phyloP scores from a whole-genome alignment of 352 stramenopile species.

The Saprolegnia parasitica region DNA sequence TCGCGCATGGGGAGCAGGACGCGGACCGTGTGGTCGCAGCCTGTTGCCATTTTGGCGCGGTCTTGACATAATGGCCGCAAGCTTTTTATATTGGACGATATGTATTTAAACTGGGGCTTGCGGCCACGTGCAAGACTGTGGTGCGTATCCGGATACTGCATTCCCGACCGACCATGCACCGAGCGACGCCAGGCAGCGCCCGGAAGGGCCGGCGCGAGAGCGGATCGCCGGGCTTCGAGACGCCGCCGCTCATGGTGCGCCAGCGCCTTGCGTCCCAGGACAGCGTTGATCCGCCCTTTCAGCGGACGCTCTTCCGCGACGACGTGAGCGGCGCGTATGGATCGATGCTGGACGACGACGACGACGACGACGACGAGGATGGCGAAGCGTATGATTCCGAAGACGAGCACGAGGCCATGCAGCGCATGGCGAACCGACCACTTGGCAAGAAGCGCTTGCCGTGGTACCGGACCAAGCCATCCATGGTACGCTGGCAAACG shows the following conservation, averaged over 20 bases:
- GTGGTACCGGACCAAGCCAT: no score
- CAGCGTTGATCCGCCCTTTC: neutral
- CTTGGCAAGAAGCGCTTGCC: neutral
- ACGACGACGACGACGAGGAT: conserved; percentile 20
- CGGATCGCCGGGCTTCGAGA: neutral
- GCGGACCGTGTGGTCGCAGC: no score
- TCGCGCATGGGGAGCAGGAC: no score
- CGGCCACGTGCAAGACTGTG: neutral
- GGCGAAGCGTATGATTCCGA: neutral
- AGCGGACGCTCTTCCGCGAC: conserved; percentile 13
- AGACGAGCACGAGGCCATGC: neutral
- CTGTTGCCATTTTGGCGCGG: no score
- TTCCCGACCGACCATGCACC: neutral
- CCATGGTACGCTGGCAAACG: neutral
- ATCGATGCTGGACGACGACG: neutral
- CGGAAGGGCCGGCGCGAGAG: neutral
- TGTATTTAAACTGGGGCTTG: neutral
- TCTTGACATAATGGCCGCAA: no score
- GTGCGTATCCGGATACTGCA: conserved; percentile 7
- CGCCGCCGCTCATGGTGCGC: conserved; percentile 6
- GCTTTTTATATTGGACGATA: no score
- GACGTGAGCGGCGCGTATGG: conserved; percentile 8
- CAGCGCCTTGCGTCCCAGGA: neutral
- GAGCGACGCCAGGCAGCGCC: neutral
- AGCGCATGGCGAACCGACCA: neutral